These are phyloP conservation scores for Colletotrichum chrysophilum DNA, from an alignment of 2,329 filamentous ascomycete species.

Conservation along the genomic window DNA sequence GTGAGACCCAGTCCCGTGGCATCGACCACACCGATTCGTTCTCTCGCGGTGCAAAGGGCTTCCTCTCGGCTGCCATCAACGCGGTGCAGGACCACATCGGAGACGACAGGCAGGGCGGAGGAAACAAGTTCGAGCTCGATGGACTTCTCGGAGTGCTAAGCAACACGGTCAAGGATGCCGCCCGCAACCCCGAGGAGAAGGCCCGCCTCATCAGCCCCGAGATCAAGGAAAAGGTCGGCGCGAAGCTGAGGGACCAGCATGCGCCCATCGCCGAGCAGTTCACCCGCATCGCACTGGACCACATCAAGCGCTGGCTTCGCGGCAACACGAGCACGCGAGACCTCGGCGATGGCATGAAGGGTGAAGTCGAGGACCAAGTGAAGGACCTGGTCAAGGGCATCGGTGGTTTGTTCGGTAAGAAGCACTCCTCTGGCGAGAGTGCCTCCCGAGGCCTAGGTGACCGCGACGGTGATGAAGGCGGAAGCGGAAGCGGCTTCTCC, in stretches of 20 bases:
- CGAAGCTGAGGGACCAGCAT: slow-evolving; percentile 45
- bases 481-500: slow-evolving; percentile 43
- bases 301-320: slow-evolving; percentile 50
- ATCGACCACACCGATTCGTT: slow-evolving; percentile 26
- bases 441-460: slow-evolving; percentile 35
- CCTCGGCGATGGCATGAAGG: slow-evolving; percentile 47
- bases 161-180: slow-evolving; percentile 46
- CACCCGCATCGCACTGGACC: slow-evolving; percentile 48
- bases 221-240: slow-evolving; percentile 49
- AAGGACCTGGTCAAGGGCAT: slow-evolving; percentile 50
- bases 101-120: slow-evolving; percentile 30
- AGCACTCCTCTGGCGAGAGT: slow-evolving; percentile 33
- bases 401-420: slow-evolving; percentile 44
- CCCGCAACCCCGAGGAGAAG: slow-evolving; percentile 51
- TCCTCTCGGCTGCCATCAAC: slow-evolving; percentile 46
- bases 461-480: slow-evolving; percentile 28
- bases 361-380: slow-evolving; percentile 48
- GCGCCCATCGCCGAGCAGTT: slow-evolving; percentile 50
- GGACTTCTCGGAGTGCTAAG: slow-evolving; percentile 47
- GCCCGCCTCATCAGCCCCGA: slow-evolving; percentile 49
- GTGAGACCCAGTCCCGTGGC: slow-evolving; percentile 29
- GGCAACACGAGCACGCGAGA: slow-evolving; percentile 46
- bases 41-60: slow-evolving; percentile 35
- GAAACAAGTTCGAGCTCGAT: slow-evolving; percentile 43
- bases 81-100: slow-evolving; percentile 46